Base-by-base conservation (phyloP, 1,284 basidiomycete genomes). In the Cryptococcus jaspeensis region DNA sequence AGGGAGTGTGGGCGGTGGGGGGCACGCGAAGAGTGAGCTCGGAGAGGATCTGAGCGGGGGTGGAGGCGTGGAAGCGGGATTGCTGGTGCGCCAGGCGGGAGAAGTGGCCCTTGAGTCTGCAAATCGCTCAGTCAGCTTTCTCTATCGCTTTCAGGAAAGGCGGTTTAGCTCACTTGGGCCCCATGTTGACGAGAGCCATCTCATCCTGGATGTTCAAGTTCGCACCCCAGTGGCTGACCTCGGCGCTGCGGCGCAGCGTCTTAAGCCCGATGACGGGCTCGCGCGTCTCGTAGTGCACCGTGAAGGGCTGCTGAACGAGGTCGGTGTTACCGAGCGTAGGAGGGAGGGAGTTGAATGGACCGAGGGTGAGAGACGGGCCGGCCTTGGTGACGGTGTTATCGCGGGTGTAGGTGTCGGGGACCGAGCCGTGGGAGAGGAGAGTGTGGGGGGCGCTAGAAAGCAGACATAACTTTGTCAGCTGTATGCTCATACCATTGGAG, bases 191-290 rank as follows among this genome's bases (percentile, higher is more conserved):
- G 20, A 99, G 80, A 58, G 84, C 75, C 59, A 97, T 85, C 47
- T 89, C 85, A 76, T 99, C 94, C 74, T 97, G 85, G 46, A 95
- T 87, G 70, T 96, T 95, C 42, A 99, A 76, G 75, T 95, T 97
- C 50, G 87, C 85, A 42, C 94, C 93, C 96, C 95, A 99, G 75
- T 99, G 95, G 61, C 90, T 93, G 65, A 99, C 86, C 79, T 99
- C 93, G 2, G 89, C 92, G 0, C 83, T 74, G 45, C 96, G 86
- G 55, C 85, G 82, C 46, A 95, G 82, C 28, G 81, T 84, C 20
- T 82, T 82, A 53, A 96, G 80, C 60, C 90, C 86, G 13, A 93
- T 75, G 42, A 96, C 84, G 0, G 95, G 91, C 53, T 85, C 81
- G 36, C 88, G 88, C 59, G 88, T 87, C 65, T 83, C 81, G 78